These are phyloP conservation scores for Lecanoromycetidae sp. DNA, from an alignment of 2,329 filamentous ascomycete species.

Conservation along the genomic window DNA sequence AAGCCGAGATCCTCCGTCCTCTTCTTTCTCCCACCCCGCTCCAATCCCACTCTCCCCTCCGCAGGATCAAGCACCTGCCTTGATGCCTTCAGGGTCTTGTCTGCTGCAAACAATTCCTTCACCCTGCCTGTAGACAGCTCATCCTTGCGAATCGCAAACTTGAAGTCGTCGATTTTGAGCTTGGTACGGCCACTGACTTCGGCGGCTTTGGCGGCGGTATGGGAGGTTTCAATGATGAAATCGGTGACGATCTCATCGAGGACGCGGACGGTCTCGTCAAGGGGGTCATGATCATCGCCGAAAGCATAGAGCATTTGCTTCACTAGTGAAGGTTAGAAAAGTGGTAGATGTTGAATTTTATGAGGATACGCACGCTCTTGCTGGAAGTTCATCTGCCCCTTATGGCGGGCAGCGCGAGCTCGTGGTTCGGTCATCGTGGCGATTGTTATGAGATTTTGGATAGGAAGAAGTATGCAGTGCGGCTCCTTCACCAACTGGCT, in stretches of 20 bases:
- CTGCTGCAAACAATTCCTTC: slow-evolving; percentile 77
- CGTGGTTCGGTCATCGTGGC: slow-evolving; percentile 58
- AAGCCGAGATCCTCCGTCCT: neutral
- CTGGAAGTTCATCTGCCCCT: slow-evolving; percentile 68
- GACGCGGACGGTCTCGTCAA: slow-evolving; percentile 71
- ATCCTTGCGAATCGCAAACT: slow-evolving; percentile 81
- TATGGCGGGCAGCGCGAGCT: slow-evolving; percentile 65
- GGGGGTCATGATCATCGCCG: slow-evolving; percentile 64
- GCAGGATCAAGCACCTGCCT: slow-evolving; percentile 16
- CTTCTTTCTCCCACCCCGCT: slow-evolving; percentile 13
- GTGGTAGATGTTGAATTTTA: neutral
- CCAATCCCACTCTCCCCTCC: slow-evolving; percentile 17
- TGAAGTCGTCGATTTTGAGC: slow-evolving; percentile 96
- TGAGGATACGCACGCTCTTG: slow-evolving; percentile 49
- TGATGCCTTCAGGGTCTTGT: slow-evolving; percentile 67
- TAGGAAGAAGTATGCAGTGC: neutral
- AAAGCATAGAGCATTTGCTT: slow-evolving; percentile 65
- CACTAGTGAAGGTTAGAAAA: slow-evolving; percentile 37
- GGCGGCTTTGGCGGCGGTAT: slow-evolving; percentile 75
- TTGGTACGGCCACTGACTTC: slow-evolving; percentile 83
- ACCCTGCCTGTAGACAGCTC: slow-evolving; percentile 77
- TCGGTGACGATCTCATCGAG: slow-evolving; percentile 95
- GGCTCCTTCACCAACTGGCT: too few species aligned
- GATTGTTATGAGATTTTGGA: neutral
- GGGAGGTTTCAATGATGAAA: slow-evolving; percentile 88